Evolutionary conservation across 495 filamentous ascomycete genomes (phyloP), one percentile per base, ranked within the genome.

Genomic region (Hypoxylon crocopeplum): DNA sequence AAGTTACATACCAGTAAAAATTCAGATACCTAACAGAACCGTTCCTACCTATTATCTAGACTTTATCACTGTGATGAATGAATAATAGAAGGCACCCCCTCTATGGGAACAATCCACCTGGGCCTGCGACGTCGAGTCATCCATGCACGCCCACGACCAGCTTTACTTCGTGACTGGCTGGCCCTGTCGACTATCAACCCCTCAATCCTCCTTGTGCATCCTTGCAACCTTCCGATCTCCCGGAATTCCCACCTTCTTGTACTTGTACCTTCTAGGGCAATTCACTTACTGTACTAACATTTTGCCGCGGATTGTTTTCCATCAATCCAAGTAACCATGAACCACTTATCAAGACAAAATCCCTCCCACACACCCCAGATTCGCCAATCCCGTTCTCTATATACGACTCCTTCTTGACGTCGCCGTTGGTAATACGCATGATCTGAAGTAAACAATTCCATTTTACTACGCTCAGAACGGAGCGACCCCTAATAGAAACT

Each of bases 151-250:
- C 45, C 41, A 39, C 27, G 36, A 27, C 24, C 37, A 39, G 39
- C 45, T 29, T 50, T 19, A 49, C 38, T 45, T 34, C 45, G 48
- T 64, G 49, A 64, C 48, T 64, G 61, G 61, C 45, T 59, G 56
- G 61, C 63, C 55, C 63, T 58, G 63, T 59, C 48, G 47, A 62
- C 32, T 49, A 46, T 48, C 55, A 52, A 55, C 55, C 55, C 56
- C 45, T 61, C 57, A 59, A 59, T 60, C 62, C 54, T 58, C 59
- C 63, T 56, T 64, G 53, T 42, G 44, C 53, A 48, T 55, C 64
- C 59, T 67, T 60, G 62, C 57, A 57, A 50, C 51, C 62, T 57
- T 66, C 67, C 67, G 67, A 67, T 67, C 67, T 69, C 64, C 67
- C 67, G 67, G 64, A 63, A 69, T 63, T 69, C 22, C 44, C 60